Base-by-base conservation (phyloP, 805 yeast genomes). In the Yarrowia keelungensis region DNA sequence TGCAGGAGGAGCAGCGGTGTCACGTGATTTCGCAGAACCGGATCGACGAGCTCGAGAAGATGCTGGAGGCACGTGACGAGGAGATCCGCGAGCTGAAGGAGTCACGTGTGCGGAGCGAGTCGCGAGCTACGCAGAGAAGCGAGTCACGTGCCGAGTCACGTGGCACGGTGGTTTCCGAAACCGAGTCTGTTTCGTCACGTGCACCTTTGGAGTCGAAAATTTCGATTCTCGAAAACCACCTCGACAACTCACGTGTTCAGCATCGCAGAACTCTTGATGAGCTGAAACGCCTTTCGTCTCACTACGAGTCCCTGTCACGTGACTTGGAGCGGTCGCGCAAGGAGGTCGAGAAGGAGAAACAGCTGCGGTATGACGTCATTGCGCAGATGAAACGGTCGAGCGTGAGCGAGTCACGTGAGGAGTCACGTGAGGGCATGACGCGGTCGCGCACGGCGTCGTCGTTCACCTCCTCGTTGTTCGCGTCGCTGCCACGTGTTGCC, bases 331-430 rank as follows among this genome's bases (percentile, higher is more conserved):
- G 65, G 16, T 43, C 51, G n/a, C 65, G 65, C 15, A 43, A 43
- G 51, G 65, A 59, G 15, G 51, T 59, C 3, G 65, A 59, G 15
- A 59, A 59, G 43, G 65, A 59, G 51, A 59, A 59, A 12, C 65
- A 59, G 51, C 42, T 59, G 12, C 41, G 51, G 41, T 45, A 43
- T 45, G 65, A 59, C 12, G 51, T 59, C 0, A 45, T 59, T 16
- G 51, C 50, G 2, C 65, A 59, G 65, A 59, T 59, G 65, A 59
- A 59, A 16, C 64, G 64, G 41, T 15, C 64, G 5, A 15, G 32
- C 11, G 49, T 56, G n/a, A n/a, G 10, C n/a, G 64, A 56, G 64
- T 32, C 46, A 15, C 46, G 62, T 26, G 62, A 56, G 1, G 62
- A 41, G 22, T 26, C 32, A 26, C 32, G 32, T 22, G 38, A 38